Conservation (phyloP, 2,329 filamentous ascomycete species). For the Gnomoniopsis smithogilvyi region DNA sequence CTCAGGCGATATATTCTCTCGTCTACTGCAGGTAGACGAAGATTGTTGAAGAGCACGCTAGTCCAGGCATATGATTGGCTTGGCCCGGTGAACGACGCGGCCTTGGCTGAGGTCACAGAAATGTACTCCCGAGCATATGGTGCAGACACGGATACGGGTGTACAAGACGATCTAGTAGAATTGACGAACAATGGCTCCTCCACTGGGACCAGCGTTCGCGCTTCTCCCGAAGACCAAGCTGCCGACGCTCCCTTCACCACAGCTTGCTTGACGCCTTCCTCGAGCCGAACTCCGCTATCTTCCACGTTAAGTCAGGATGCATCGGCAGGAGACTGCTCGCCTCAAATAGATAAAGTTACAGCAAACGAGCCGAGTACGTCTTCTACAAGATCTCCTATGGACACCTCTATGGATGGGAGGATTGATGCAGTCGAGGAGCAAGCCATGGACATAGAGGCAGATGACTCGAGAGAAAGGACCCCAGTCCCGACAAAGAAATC, state of each 20-base stretch:
- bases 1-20: constrained; percentile 57
- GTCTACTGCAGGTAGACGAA: constrained; percentile 38
- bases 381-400: background rate
- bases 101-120: constrained; percentile 50
- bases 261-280: background rate
- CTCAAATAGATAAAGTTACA: background rate
- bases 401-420: background rate
- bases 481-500: background rate
- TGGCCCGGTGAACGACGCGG: constrained; percentile 42
- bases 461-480: background rate
- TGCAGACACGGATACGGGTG: constrained; percentile 46
- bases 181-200: background rate
- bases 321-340: background rate
- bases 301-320: background rate
- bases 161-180: constrained; percentile 32
- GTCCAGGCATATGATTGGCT: constrained; percentile 56
- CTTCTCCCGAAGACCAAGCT: background rate
- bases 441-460: background rate
- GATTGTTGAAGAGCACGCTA: constrained; percentile 49
- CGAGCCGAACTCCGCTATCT: background rate
- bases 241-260: background rate
- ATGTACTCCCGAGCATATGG: constrained; percentile 58
- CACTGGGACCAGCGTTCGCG: background rate
- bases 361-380: background rate
- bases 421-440: background rate